phyloP scores from a whole-genome alignment of 2,329 filamentous ascomycete genomes.

The Colletotrichum tamarilloi region DNA sequence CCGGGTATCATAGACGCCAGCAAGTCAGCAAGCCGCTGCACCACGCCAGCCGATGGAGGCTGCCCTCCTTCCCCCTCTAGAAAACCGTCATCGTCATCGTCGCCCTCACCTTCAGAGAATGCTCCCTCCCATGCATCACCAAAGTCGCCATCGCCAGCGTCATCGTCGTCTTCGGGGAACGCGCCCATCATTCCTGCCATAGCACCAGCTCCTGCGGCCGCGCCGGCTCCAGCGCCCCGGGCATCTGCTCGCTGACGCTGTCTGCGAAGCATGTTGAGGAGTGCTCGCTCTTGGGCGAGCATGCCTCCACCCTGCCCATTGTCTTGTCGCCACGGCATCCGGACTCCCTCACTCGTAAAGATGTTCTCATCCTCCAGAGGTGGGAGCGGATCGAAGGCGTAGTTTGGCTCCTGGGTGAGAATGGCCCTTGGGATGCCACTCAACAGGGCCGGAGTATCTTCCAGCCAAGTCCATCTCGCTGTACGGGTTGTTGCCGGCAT shows the following conservation, averaged over 20 bases:
- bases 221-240: conserved; percentile 9
- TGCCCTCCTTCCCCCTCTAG: conserved; percentile 1
- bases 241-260: conserved; percentile 16
- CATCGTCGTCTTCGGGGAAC: conserved; percentile 32
- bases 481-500: conserved; percentile 59
- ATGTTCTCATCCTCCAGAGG: conserved; percentile 68
- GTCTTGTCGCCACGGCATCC: conserved; percentile 53
- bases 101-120: conserved; percentile 27
- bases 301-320: conserved; percentile 19
- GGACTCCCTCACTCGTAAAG: conserved; percentile 57
- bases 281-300: conserved; percentile 16
- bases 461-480: conserved; percentile 82
- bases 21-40: conserved; percentile 25
- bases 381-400: conserved; percentile 85
- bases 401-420: conserved; percentile 73
- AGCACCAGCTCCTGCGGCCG: conserved; percentile 5
- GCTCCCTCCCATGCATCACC: conserved; percentile 32
- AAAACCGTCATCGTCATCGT: conserved; percentile 2
- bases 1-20: conserved; percentile 28
- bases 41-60: conserved; percentile 16
- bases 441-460: conserved; percentile 79
- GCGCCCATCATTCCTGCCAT: conserved; percentile 17
- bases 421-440: conserved; percentile 74
- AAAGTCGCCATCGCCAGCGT: conserved; percentile 3
- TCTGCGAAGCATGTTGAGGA: conserved; percentile 20